Conservation (phyloP, 2,329 filamentous ascomycete genomes). For the Dendrostoma leiphaemia region DNA sequence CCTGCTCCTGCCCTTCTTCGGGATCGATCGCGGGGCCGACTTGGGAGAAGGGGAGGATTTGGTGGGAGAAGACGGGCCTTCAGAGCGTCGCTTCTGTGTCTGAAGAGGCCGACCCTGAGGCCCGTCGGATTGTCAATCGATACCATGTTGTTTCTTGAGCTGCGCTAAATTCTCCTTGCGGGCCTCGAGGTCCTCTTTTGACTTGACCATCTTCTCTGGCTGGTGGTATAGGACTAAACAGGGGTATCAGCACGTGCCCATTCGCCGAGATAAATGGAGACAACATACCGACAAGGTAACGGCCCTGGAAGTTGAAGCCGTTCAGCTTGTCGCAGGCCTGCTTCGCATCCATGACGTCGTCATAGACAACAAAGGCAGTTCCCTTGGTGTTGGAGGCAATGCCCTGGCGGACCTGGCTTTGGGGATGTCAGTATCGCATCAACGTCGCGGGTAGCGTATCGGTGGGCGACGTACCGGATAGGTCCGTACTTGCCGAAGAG, state of each 20-base stretch:
- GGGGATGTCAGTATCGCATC: conserved; percentile 24
- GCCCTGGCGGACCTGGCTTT: conserved; percentile 94
- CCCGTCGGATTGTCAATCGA: conserved; percentile 90
- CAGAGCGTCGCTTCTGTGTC: conserved; percentile 49
- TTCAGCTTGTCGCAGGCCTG: conserved; percentile 99
- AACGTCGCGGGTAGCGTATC: neutral
- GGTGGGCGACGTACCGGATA: conserved; percentile 71
- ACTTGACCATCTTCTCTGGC: conserved; percentile 69
- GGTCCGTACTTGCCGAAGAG: conserved; percentile 97
- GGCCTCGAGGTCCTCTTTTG: conserved; percentile 90
- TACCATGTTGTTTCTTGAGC: conserved; percentile 96
- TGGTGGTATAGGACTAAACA: conserved; percentile 60
- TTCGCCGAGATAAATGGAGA: neutral
- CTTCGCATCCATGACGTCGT: conserved; percentile 98
- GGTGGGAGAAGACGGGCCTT: conserved; percentile 58
- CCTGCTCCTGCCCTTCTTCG: conserved; percentile 18
- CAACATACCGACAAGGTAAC: conserved; percentile 90
- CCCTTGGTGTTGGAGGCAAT: conserved; percentile 97
- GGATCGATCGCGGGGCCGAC: conserved; percentile 17
- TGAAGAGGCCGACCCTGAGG: conserved; percentile 53
- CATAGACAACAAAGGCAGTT: conserved; percentile 98
- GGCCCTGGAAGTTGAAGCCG: conserved; percentile 99
- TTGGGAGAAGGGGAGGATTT: conserved; percentile 35
- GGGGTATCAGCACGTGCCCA: conserved; percentile 7
- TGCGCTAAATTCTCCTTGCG: conserved; percentile 97